Base-by-base conservation (phyloP, 805 yeast species). In the Candida nanaspora region DNA sequence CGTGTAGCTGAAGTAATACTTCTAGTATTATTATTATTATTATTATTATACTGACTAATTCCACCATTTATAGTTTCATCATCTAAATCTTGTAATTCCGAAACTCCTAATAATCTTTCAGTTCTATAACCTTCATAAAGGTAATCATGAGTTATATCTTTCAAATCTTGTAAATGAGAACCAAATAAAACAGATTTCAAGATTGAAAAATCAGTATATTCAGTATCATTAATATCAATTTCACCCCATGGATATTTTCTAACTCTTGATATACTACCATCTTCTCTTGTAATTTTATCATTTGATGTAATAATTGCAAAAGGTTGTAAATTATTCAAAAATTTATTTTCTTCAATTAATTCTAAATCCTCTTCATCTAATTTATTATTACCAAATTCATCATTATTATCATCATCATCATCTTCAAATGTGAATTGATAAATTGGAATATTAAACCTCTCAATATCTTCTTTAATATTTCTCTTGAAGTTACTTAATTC, bases 211-310 rank as follows among this genome's bases (percentile, higher is more conserved):
- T 78, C 83, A 31, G 76, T 67, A 50, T 62, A 63, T 35, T 61
- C 65, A 16, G 79, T 68, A 55, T 78, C 72, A 53, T 68, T 68
- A 42, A 76, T 73, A 53, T 76, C 79, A 39, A 76, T 70, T 33
- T 66, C 46, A 9, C 91, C 91, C 93, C 93, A 85, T 25, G 91
- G 89, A 52, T 84, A 84, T 42, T 68, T 64, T 65, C 93, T 76
- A 13, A 76, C 78, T 51, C 75, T 74, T 35, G 77, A 69, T 25
- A 61, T 57, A 40, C 62, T 56, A 15, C 86, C 86, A 25, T 72
- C 61, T 14, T 6, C 13, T 14, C n/a, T 14, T 6, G 7, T 3
- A 14, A 6, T n/a, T 33, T 33, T 33, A 30, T 69, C 72, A 55
- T 82, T 89, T 0, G 87, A 76, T 5, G 81, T 65, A 43, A 85